Percentiles rank a stretch among this genome's conserved stretches.
Conservation (phyloP, 441 rosid genomes). For the Jatropha podagrica region DNA sequence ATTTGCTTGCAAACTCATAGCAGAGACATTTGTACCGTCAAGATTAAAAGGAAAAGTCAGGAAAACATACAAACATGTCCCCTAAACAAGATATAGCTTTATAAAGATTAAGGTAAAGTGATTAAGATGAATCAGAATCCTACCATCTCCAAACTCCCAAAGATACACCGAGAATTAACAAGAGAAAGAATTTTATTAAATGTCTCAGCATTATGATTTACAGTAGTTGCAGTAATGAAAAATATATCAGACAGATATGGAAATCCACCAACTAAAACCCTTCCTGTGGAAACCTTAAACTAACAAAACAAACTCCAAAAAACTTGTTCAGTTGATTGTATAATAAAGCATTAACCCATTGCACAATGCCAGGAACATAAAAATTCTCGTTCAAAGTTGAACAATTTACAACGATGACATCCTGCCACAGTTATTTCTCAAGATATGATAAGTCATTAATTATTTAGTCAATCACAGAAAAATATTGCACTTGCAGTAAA, state of each 20-base stretch:
- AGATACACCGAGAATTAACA: neutral
- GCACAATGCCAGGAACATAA: neutral
- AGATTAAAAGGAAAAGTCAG: neutral
- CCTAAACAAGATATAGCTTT: neutral
- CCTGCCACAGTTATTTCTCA: neutral
- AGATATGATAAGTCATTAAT: neutral
- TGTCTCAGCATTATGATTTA: neutral
- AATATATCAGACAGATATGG: neutral
- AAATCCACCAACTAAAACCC: neutral
- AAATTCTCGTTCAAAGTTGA: neutral
- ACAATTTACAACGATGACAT: neutral
- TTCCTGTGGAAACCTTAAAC: neutral
- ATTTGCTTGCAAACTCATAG: neutral
- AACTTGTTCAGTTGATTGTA: neutral
- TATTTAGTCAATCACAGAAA: neutral
- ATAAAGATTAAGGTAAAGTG: neutral
- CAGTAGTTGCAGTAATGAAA: neutral
- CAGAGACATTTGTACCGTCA: neutral
- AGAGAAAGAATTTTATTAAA: neutral
- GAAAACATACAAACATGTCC: neutral
- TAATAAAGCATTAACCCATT: neutral
- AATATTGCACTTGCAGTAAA: neutral
- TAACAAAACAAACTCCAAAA: neutral
- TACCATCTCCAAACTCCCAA: constrained; percentile 3
- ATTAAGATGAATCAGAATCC: neutral